phyloP scores from a whole-genome alignment of 1,284 basidiomycete genomes.

The Wallemia mellicola region DNA sequence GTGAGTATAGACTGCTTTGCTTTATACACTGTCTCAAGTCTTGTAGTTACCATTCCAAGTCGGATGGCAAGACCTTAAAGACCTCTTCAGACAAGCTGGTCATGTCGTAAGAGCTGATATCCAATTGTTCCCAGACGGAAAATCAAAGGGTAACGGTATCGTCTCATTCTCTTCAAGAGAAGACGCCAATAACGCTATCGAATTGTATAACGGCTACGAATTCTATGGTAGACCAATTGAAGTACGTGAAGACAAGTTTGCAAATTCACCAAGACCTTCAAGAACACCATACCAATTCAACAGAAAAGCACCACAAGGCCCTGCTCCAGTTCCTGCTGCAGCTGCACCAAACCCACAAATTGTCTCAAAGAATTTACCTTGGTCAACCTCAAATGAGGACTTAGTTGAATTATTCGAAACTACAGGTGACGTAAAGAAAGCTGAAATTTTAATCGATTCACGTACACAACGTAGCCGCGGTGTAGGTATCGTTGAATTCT shows the following conservation, averaged over 20 bases:
- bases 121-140: constrained; percentile 65
- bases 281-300: not conserved
- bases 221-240: constrained; percentile 78
- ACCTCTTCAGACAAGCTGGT: constrained; percentile 77
- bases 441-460: constrained; percentile 75
- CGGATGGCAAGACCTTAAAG: constrained; percentile 95
- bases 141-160: constrained; percentile 56
- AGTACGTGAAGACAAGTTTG: constrained; percentile 37
- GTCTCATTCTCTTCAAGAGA: constrained; percentile 77
- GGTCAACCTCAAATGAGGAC: constrained; percentile 98
- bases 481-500: constrained; percentile 79
- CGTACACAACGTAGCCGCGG: constrained; percentile 48
- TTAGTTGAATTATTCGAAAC: constrained; percentile 94
- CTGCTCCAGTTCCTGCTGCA: constrained; percentile 5
- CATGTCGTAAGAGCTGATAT: constrained; percentile 83
- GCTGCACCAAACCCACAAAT: constrained; percentile 80
- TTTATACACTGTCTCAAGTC: not conserved
- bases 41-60: constrained; percentile 26
- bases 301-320: not conserved
- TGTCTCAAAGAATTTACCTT: constrained; percentile 44
- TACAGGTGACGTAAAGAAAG: constrained; percentile 71
- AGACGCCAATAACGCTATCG: constrained; percentile 71
- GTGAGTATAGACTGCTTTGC: not conserved
- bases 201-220: constrained; percentile 76
- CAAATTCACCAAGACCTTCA: not conserved